Conservation (phyloP, 345 rosid genomes). For the Alliaria petiolata region DNA sequence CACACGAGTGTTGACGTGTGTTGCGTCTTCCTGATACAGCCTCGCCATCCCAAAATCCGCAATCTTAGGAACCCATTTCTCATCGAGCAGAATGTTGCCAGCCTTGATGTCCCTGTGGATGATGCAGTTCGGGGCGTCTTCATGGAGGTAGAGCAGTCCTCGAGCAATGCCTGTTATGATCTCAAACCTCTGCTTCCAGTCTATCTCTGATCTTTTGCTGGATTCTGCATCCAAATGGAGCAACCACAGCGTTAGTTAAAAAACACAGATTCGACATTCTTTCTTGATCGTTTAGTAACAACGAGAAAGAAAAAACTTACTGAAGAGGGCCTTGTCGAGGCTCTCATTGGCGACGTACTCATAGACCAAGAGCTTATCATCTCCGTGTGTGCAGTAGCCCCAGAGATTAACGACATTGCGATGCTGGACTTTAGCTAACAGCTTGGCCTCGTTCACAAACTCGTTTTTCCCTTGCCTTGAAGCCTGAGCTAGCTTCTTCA, state of each 20-base stretch:
- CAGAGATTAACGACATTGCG: slow-evolving; percentile 83
- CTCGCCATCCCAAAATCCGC: slow-evolving; percentile 99
- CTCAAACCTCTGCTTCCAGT: slow-evolving; percentile 80
- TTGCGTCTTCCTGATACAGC: slow-evolving; percentile 87
- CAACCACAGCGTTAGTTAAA: slow-evolving; percentile 1
- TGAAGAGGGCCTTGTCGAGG: slow-evolving; percentile 91
- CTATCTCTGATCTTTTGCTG: slow-evolving; percentile 44
- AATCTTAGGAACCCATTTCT: slow-evolving; percentile 94
- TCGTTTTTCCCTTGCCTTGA: slow-evolving; percentile 87
- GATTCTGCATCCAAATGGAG: slow-evolving; percentile 45
- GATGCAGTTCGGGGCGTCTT: slow-evolving; percentile 75
- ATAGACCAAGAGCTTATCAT: slow-evolving; percentile 85
- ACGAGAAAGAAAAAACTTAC: slow-evolving; percentile 51
- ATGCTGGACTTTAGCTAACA: slow-evolving; percentile 91
- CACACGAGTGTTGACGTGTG: slow-evolving; percentile 87
- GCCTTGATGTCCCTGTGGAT: slow-evolving; percentile 98
- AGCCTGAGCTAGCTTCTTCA: slow-evolving; percentile 73
- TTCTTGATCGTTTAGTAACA: no score
- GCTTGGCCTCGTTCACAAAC: slow-evolving; percentile 84
- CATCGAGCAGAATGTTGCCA: slow-evolving; percentile 87
- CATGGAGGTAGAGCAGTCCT: slow-evolving; percentile 91
- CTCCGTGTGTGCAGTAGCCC: slow-evolving; percentile 80
- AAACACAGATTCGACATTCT: background rate
- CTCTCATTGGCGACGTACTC: slow-evolving; percentile 83
- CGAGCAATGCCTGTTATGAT: slow-evolving; percentile 76